phyloP scores from a whole-genome alignment of 2,329 filamentous ascomycete species.

The Aspergillus carbonarius region DNA sequence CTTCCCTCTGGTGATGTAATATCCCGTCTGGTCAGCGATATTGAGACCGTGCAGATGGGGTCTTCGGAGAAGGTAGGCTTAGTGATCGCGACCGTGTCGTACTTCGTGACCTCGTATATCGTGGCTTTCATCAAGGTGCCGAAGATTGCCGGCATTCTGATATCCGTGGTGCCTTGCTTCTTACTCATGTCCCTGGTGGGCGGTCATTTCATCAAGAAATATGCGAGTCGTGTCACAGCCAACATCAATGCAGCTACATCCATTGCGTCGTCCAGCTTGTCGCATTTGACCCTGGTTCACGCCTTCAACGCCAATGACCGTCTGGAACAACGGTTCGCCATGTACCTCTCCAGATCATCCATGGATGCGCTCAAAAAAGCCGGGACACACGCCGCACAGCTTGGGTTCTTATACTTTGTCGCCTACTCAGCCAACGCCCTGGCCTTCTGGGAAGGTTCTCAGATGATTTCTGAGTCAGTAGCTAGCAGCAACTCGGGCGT shows the following conservation, averaged over 20 bases:
- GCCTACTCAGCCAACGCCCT: constrained; percentile 66
- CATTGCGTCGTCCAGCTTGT: constrained; percentile 61
- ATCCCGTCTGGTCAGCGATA: constrained; percentile 63
- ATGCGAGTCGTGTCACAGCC: constrained; percentile 49
- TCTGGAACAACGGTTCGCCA: constrained; percentile 59
- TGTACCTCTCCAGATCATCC: constrained; percentile 50
- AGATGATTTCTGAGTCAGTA: constrained; percentile 47
- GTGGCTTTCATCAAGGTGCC: constrained; percentile 62
- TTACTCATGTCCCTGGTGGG: constrained; percentile 58
- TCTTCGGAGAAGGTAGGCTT: constrained; percentile 71
- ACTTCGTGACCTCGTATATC: constrained; percentile 66
- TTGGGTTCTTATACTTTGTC: constrained; percentile 65
- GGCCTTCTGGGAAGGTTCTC: constrained; percentile 66
- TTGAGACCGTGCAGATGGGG: constrained; percentile 64
- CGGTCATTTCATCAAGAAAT: constrained; percentile 54
- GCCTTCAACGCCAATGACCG: constrained; percentile 61
- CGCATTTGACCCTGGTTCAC: constrained; percentile 61
- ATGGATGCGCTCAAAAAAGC: constrained; percentile 59
- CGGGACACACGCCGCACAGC: constrained; percentile 55
- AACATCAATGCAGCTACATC: constrained; percentile 59
- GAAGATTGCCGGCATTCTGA: constrained; percentile 57
- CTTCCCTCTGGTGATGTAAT: constrained; percentile 62
- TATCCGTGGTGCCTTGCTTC: constrained; percentile 63
- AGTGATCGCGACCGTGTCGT: constrained; percentile 60
- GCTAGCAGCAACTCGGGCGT: constrained; percentile 17